phyloP scores from a whole-genome alignment of 352 stramenopile genomes.

The Globisporangium alternatum region DNA sequence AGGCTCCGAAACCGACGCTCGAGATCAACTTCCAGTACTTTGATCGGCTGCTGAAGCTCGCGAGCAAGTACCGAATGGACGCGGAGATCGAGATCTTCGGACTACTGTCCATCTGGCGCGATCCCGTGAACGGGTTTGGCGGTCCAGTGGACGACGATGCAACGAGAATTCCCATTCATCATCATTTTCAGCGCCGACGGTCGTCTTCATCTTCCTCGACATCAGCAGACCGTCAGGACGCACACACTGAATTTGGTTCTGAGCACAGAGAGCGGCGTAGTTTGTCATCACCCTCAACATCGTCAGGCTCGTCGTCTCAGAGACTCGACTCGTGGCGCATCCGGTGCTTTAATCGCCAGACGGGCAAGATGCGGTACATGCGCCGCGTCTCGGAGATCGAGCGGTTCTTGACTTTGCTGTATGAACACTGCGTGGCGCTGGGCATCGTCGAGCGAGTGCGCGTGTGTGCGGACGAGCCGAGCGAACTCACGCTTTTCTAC shows the following conservation, averaged over 20 bases:
- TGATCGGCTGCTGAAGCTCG: conserved; percentile 56
- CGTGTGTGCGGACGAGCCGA: conserved; percentile 71
- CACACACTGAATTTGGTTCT: not conserved
- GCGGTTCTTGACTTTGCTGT: conserved; percentile 58
- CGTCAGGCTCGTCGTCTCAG: not conserved
- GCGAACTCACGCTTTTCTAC: conserved; percentile 50
- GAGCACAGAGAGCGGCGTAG: not conserved
- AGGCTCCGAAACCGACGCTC: conserved; percentile 21
- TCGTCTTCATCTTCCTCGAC: conserved; percentile 17
- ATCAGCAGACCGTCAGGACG: not conserved
- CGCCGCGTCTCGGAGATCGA: conserved; percentile 54
- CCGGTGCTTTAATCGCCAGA: conserved; percentile 52
- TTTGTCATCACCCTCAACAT: not conserved
- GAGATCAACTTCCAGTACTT: conserved; percentile 69
- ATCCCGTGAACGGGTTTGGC: conserved; percentile 55
- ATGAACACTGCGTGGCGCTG: conserved; percentile 57
- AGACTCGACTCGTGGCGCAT: conserved; percentile 66
- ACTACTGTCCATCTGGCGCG: conserved; percentile 64
- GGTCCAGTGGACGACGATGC: conserved; percentile 41
- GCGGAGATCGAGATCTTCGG: conserved; percentile 76
- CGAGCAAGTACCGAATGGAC: conserved; percentile 46
- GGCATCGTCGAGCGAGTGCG: conserved; percentile 60
- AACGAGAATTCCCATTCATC: not conserved
- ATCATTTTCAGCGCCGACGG: not conserved
- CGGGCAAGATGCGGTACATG: conserved; percentile 59